Base-by-base conservation (phyloP, 345 rosid genomes). In the Bruguiera sexangula region DNA sequence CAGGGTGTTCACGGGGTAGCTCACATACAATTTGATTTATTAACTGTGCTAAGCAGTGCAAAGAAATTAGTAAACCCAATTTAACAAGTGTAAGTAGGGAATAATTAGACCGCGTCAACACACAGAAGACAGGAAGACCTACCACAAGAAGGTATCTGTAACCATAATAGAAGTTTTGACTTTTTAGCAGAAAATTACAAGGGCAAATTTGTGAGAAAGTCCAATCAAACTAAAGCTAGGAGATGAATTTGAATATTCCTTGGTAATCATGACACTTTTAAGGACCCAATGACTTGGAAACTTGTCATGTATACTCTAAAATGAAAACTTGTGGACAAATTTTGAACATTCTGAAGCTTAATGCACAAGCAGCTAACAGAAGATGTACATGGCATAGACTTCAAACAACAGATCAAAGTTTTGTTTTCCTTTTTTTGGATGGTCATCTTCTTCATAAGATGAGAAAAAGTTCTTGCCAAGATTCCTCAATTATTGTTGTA, bases 21-120 rank as follows among this genome's bases (percentile, higher is more conserved):
- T 85, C 89, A 30, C 89, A 87, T 1, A 87, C 88, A 64, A 87
- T 87, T 82, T 87, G 87, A 80, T 87, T 87, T 32, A 87, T 50
- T 61, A 87, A 71, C 91, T 87, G 85, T 80, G 76, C 54, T 34
- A 61, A 64, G 56, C 26, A 66, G 53, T 9, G n/a, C 16, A 22
- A n/a, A 53, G 7, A 43, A 60, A n/a, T 60, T 22, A 67, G 50
- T 0, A 46, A 60, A 30, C 15, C 29, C 16, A 32, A 30, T 50
- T 29, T 55, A 24, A 37, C 21, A 55, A 29, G 10, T 32, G 24
- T 8, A 11, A 24, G 13, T 53, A 18, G 22, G 34, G n/a, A 6
- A 53, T 31, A 26, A 10, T 0, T 53, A 39, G 10, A 24, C 30
- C 62, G 52, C 31, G 16, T 11, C 52, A 75, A 6, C 34, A 50